Base-by-base conservation (phyloP, 1,284 basidiomycete species). In the Cryptococcus sp. region DNA sequence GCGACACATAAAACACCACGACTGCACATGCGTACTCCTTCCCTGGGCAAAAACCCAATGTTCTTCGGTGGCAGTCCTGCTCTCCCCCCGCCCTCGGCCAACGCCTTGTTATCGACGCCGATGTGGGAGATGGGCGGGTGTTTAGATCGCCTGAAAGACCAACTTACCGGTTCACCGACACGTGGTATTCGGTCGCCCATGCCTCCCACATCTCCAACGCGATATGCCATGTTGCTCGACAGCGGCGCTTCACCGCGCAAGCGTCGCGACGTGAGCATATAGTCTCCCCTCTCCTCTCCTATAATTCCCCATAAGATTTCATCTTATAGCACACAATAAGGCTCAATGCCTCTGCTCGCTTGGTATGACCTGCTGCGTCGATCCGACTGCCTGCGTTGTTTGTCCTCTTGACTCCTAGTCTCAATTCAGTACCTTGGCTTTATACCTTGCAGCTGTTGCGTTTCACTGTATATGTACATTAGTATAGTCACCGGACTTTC, bases 51-150 rank as follows among this genome's bases (percentile, higher is more conserved):
- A 50, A 74, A 73, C 38, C 71, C 75, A 0, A 64, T 73, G 39
- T 57, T 70, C 31, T 65, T 65, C 25, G 65, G 70, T 20, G 62
- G 66, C 15, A 67, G 63, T 46, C 69, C 67, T 1, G 66, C 67
- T 11, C 54, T 67, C 15, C 54, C 61, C 6, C 68, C 68, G 10
- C 65, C 67, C 15, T 49, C 68, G 48, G 44, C 69, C 40, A 38
- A 60, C 50, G 50, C 67, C 1, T 50, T 69, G 39, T 59, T 75
- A 13, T 73, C 69, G 2, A 77, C 75, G 13, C 75, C 75, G 0
- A 56, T 71, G 60, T 77, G 75, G 75, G 75, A 77, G 60, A 69
- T 71, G 40, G 67, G 65, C 19, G 70, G 72, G 3, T 66, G 70
- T 27, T 60, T 77, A 5, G 70, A 71, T 54, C 63, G 75, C 23